phyloP scores from a whole-genome alignment of 2,329 filamentous ascomycete genomes.

The Grosmannia huntii region DNA sequence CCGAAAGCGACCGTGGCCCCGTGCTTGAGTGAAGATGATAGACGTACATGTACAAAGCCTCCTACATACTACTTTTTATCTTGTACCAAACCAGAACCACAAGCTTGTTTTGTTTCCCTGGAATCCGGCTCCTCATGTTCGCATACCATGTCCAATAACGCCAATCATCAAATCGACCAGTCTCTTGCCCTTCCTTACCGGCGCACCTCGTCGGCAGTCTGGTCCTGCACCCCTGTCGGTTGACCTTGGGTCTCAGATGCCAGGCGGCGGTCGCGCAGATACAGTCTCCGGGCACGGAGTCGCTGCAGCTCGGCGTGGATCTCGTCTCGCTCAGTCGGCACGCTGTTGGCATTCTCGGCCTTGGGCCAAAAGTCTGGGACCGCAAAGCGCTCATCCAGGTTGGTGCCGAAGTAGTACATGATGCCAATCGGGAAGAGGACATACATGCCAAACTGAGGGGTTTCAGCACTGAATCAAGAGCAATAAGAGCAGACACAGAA shows the following conservation, averaged over 20 bases:
- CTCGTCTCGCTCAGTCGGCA: conserved; percentile 68
- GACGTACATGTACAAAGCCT: conserved; percentile 6
- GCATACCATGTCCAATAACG: background rate
- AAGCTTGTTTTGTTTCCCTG: background rate
- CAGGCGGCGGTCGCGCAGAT: conserved; percentile 59
- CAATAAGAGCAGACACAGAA: background rate
- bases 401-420: conserved; percentile 99
- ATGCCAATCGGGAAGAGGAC: conserved; percentile 97
- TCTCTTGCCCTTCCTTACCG: background rate
- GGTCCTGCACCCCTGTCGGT: conserved; percentile 6
- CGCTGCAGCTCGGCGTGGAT: conserved; percentile 71
- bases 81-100: background rate
- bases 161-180: background rate
- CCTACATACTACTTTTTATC: background rate
- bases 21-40: background rate
- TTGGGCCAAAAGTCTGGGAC: conserved; percentile 93
- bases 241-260: conserved; percentile 22
- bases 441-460: conserved; percentile 74
- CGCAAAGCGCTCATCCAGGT: conserved; percentile 82
- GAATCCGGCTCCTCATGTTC: background rate
- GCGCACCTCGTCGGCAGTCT: conserved; percentile 1
- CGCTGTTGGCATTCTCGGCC: conserved; percentile 59
- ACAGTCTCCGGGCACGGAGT: conserved; percentile 50
- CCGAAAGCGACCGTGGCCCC: background rate
- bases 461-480: background rate